Evolutionary conservation across 345 rosid genomes (phyloP).

Genomic region (Mallotus nudiflorus): DNA sequence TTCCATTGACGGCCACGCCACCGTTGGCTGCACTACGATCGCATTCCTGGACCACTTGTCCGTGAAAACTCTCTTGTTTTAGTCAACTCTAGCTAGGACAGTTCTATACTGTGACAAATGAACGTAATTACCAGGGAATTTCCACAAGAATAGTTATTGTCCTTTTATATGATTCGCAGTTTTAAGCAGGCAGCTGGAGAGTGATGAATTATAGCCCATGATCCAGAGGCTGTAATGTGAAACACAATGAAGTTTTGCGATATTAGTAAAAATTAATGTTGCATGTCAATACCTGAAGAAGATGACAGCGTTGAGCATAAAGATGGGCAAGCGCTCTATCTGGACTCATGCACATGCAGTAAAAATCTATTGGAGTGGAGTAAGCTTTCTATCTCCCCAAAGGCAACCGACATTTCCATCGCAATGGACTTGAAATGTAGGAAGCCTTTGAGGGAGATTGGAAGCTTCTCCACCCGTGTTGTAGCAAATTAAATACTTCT

Average conservation of each 20-base stretch:
- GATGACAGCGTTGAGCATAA: not conserved
- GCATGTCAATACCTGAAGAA: not conserved
- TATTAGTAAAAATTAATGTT: too few species aligned
- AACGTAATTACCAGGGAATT: too few species aligned
- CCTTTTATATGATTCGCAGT: too few species aligned
- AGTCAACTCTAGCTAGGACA: not conserved
- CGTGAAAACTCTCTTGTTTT: not conserved
- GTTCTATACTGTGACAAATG: not conserved
- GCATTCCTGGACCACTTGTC: not conserved
- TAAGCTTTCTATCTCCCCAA: constrained; percentile 11
- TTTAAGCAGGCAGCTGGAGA: too few species aligned
- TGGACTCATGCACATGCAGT: not conserved
- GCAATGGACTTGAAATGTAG: not conserved
- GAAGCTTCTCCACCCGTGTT: constrained; percentile 26
- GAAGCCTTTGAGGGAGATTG: constrained; percentile 29
- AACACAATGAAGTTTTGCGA: too few species aligned
- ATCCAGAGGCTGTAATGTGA: too few species aligned
- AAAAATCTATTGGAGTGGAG: not conserved
- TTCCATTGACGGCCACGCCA: not conserved
- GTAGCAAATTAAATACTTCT: not conserved
- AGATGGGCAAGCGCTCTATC: too few species aligned
- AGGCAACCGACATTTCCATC: not conserved
- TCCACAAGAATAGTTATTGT: too few species aligned
- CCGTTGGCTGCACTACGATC: not conserved
- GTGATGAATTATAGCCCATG: too few species aligned